Evolutionary conservation across 2,329 filamentous ascomycete genomes (phyloP).

Genomic region (Trichoderma sp.): DNA sequence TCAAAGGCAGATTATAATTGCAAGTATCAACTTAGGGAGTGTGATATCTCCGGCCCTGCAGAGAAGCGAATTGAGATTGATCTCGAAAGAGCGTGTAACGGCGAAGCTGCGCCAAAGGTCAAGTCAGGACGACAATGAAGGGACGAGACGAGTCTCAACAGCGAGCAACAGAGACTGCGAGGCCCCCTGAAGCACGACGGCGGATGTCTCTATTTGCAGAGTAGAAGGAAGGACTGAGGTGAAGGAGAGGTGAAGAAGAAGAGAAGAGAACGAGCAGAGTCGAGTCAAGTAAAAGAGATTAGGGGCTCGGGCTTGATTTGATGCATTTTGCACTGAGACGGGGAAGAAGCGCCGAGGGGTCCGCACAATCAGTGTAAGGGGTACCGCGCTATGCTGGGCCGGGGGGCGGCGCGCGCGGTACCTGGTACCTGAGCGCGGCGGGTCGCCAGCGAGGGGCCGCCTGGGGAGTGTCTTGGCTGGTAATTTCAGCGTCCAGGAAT

Average conservation of each 20-base stretch:
- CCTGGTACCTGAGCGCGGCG: conserved; percentile 5
- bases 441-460: conserved; percentile 9
- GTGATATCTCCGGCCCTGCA: conserved; percentile 27
- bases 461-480: conserved; percentile 6
- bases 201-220: conserved; percentile 22
- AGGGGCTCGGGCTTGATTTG: conserved; percentile 25
- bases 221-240: conserved; percentile 20
- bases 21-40: conserved; percentile 12
- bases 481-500: conserved; percentile 18
- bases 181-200: conserved; percentile 21
- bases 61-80: conserved; percentile 9
- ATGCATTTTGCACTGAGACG: conserved; percentile 24
- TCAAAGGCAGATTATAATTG: background rate
- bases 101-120: conserved; percentile 6
- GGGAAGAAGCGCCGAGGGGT: conserved; percentile 17
- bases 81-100: conserved; percentile 11
- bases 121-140: conserved; percentile 23
- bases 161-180: conserved; percentile 21
- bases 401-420: conserved; percentile 1
- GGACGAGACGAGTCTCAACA: conserved; percentile 28
- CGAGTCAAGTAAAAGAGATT: conserved; percentile 19
- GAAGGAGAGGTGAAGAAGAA: conserved; percentile 11
- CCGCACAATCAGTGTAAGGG: conserved; percentile 22
- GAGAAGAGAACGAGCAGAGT: background rate
- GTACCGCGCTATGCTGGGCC: conserved; percentile 18